Evolutionary conservation across 2,329 filamentous ascomycete genomes (phyloP), one percentile per base, ranked within the genome.

Genomic region (Phaeosphaeriaceae sp.): DNA sequence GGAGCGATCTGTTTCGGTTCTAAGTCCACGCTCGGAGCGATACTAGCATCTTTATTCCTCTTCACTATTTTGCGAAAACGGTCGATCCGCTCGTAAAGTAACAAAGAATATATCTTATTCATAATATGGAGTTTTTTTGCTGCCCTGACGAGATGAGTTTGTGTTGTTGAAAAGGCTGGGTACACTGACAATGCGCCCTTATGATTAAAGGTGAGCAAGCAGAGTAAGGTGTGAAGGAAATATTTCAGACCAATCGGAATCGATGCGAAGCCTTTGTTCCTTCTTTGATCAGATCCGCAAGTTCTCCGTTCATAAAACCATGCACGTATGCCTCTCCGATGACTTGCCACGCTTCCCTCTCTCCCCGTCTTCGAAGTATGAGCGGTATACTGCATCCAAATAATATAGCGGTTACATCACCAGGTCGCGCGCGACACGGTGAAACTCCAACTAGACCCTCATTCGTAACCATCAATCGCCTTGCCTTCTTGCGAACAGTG

Each of bases 301-400:
- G 44, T 40, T 71, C 61, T 9, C 67, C 66, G 26, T 64, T 61
- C 68, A 71, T 69, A n/a, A 52, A 56, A 9, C 59, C 58, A 43
- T 68, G 44, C 13, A 63, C 47, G 38, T 69, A 70, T 6, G 49
- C 63, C 34, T 71, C 68, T 1, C 68, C 68, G 15, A 71, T 51
- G 6, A 70, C 57, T 20, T 58, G 50, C 61, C 61, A 71, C 1
- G 48, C 52, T 12, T 68, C 54, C 40, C 42, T 50, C 2, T 33
- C 21, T 7, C 48, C 46, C 0, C 41, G 30, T n/a, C 38, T 36
- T 8, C 69, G 53, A 5, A 74, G 37, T 0, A 74, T 52, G 15
- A 74, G 58, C 2, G 72, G 72, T 4, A 74, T 72, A 37, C 65
- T 72, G 39, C 72, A 74, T 0, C 68, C 71, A 20, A 66, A 66